These are phyloP conservation scores for Inonotus hispidus DNA, from an alignment of 1,284 basidiomycete species.

Conservation along the genomic window DNA sequence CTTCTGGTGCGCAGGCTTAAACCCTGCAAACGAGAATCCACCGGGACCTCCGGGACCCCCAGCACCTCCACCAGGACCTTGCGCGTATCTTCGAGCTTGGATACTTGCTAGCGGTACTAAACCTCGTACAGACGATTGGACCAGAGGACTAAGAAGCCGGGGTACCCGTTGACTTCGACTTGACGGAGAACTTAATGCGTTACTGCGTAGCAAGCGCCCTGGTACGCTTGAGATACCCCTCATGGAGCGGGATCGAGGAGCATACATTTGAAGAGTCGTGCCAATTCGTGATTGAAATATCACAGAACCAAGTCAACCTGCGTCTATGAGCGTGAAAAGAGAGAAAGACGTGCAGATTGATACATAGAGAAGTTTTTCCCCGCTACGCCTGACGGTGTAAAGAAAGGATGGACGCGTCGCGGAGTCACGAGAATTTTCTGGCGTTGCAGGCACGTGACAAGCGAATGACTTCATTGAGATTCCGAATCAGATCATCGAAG, in stretches of 20 bases:
- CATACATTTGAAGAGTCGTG: too few species aligned
- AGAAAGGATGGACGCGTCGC: not conserved
- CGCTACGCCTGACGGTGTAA: too few species aligned
- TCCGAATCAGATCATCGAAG: too few species aligned
- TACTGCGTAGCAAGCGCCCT: not conserved
- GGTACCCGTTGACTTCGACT: not conserved
- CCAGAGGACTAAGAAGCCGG: not conserved
- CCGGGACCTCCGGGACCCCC: slow-evolving; percentile 25
- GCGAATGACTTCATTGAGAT: not conserved
- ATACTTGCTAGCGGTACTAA: not conserved
- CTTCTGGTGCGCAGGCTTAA: slow-evolving; percentile 58
- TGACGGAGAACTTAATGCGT: not conserved
- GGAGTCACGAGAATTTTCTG: not conserved
- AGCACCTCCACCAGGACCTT: slow-evolving; percentile 31
- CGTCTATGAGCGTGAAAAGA: not conserved
- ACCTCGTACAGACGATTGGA: not conserved
- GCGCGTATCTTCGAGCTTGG: slow-evolving; percentile 28
- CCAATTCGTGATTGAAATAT: too few species aligned
- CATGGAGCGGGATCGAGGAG: too few species aligned
- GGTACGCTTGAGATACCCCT: not conserved
- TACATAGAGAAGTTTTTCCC: not conserved
- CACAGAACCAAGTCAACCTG: too few species aligned
- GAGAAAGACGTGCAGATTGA: not conserved
- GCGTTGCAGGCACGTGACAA: not conserved
- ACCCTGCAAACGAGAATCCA: slow-evolving; percentile 58